Evolutionary conservation across 371 early-diverging fungal species (phyloP), one percentile per base, ranked within the genome.

Genomic region (Mucor piriformis): DNA sequence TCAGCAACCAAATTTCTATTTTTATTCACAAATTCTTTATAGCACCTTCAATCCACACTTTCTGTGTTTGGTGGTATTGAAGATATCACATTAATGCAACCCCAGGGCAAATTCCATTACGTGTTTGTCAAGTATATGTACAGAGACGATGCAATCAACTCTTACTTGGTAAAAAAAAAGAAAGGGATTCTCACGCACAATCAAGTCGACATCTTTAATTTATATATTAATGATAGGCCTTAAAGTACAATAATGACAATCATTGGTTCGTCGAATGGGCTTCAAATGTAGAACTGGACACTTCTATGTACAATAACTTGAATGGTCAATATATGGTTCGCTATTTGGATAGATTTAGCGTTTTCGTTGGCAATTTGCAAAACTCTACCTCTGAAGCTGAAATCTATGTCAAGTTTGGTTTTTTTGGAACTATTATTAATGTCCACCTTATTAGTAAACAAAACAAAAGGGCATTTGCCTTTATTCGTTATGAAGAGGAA

Each of bases 101-200:
- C 67, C 38, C 49, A 76, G 70, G 29, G 75, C 65, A 29, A 64
- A 51, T 82, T 74, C 23, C 78, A 87, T 3, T 86, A 82, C 43
- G 88, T 84, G 0, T 89, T 89, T 69, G 83, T 92, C 35, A 90
- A 90, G 64, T 94, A 79, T 46, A 67, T 80, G 11, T 92, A 84
- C 55, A 77, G 93, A 2, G 91, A 92, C 53, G 94, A 94, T 67
- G 94, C 94, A 21, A 88, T 92, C 55, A 73, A 77, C 20, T 90
- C 92, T 2, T 91, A 74, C 61, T 40, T 84, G 76, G 89, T 88
- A 79, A 38, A 56, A 23, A 29, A 44, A 42, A 16, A 43, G 16
- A n/a, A n/a, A n/a, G n/a, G n/a, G n/a, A n/a, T n/a, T n/a, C n/a
- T n/a, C n/a, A n/a, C n/a, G n/a, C n/a, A n/a, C n/a, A n/a, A n/a